Evolutionary conservation across 2,329 filamentous ascomycete genomes (phyloP), one percentile per base, ranked within the genome.

Genomic region (Fusarium nurragi): DNA sequence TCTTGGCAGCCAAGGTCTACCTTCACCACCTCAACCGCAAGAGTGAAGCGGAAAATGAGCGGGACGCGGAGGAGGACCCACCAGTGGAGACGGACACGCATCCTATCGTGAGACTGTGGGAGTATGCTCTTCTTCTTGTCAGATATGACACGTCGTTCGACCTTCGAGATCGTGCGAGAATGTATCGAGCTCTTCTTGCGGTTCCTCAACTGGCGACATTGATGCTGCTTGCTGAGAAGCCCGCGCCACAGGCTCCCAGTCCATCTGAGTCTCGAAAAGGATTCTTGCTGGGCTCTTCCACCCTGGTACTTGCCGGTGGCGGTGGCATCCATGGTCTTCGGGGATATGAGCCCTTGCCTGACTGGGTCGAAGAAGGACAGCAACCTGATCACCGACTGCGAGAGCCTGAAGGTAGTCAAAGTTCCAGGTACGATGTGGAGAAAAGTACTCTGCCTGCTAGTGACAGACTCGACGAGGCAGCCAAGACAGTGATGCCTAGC

Each of bases 131-230:
- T 25, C 85, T 94, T 2, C 86, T 99, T 2, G 92, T 92, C 28
- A 88, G 95, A 60, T 99, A 98, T 76, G 95, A 98, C 71, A 92
- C 90, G 0, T 97, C 94, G 1, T 99, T 97, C 77, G 94, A 98
- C 73, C 87, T 99, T 4, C 92, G 95, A 65, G 95, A 98, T 75
- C 90, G 95, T 22, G 89, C 94, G 3, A 88, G 95, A 28, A 86
- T 97, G 61, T 98, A 97, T 80, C 93, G 91, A 65, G 86, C 93
- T 1, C 86, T 99, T 2, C 86, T 99, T 3, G 85, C 88, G 5
- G 88, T 91, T 6, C 92, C 94, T 1, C 93, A 98, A 75, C 86
- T 99, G 16, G 95, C 95, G 4, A 93, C 91, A 1, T 83, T 99
- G 14, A 90, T 98, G 75, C 88, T 99, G 1, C 85, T 98, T 3